Base-by-base conservation (phyloP, 2,329 filamentous ascomycete species). In the Trichoderma sp. region DNA sequence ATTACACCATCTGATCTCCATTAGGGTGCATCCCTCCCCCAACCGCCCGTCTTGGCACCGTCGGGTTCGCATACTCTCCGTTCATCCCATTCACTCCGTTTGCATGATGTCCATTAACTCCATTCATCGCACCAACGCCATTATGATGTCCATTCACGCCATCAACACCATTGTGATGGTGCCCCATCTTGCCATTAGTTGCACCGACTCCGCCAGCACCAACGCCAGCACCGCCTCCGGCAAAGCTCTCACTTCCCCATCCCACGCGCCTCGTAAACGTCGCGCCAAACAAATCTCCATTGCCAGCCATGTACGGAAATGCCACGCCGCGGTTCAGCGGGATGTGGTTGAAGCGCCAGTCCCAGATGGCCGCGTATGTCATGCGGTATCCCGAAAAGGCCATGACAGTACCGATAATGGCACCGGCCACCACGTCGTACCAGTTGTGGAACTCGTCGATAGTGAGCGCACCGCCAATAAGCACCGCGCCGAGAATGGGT, bases 361-460 rank as follows among this genome's bases (percentile, higher is more conserved):
- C 89, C 88, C 88, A 92, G 62, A 92, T 82, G 10, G 85, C 81
- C 0, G 89, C 88, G 73, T 91, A 92, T 2, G 87, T 84, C 88
- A 91, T 91, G 66, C 90, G 82, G 76, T 91, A 92, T 0, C 85
- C 77, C 1, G 84, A 86, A 73, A 91, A 88, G 0, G 90, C 90
- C 79, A 91, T 87, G 70, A 87, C 76, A 2, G 86, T 88, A 2
- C 90, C 91, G 57, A 92, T 91, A 52, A 86, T 75, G 0, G 85
- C 89, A 5, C 90, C 91, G 0, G 88, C 89, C 0, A 92, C 69
- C n/a, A 91, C 82, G 68, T 93, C 91, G 71, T 92, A 92, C 88
- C 89, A 91, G 79, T 93, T 89, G 79, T 94, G 91, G 76, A 84
- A 92, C 76, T 92, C 87, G 72, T 93, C 88, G 68, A 93, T 92